Conservation (phyloP, 108 stramenopile genomes). For the Cyclotella atomus region DNA sequence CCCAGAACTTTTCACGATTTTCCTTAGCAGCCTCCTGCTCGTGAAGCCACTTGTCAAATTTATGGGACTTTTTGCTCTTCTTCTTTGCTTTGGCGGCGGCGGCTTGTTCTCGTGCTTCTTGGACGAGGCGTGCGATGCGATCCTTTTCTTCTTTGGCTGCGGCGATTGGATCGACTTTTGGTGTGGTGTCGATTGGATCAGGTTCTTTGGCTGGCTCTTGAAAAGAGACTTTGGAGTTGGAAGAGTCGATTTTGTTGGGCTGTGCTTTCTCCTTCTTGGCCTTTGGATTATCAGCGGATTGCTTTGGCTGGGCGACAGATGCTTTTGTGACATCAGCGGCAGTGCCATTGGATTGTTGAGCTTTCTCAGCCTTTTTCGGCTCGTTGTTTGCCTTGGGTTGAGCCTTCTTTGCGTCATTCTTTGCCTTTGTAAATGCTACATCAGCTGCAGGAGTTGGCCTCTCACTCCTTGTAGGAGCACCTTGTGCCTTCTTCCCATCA, state of each 20-base stretch:
- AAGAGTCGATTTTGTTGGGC: neutral
- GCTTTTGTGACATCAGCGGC: too few species aligned
- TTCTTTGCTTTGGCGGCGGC: constrained; percentile 29
- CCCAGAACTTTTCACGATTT: constrained; percentile 34
- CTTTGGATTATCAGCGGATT: neutral
- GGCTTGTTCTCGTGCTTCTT: constrained; percentile 22
- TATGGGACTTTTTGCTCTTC: constrained; percentile 38
- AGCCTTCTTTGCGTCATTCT: neutral
- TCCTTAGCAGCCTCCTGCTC: constrained; percentile 27
- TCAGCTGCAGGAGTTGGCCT: neutral
- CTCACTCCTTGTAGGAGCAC: neutral
- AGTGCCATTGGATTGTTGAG: too few species aligned
- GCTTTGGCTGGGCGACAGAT: too few species aligned
- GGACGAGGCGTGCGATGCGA: constrained; percentile 12
- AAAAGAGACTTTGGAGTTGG: neutral
- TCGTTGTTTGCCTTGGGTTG: neutral
- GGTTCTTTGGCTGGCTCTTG: neutral
- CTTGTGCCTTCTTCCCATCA: neutral
- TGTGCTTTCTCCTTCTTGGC: neutral
- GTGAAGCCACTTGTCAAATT: constrained; percentile 27
- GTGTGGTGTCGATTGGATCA: neutral
- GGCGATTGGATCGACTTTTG: constrained; percentile 2
- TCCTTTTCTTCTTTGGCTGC: constrained; percentile 20
- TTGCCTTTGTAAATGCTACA: neutral
- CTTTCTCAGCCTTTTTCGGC: too few species aligned